These are phyloP conservation scores for Styphnolobium japonicum DNA, from an alignment of 306 rosid species.

Conservation along the genomic window DNA sequence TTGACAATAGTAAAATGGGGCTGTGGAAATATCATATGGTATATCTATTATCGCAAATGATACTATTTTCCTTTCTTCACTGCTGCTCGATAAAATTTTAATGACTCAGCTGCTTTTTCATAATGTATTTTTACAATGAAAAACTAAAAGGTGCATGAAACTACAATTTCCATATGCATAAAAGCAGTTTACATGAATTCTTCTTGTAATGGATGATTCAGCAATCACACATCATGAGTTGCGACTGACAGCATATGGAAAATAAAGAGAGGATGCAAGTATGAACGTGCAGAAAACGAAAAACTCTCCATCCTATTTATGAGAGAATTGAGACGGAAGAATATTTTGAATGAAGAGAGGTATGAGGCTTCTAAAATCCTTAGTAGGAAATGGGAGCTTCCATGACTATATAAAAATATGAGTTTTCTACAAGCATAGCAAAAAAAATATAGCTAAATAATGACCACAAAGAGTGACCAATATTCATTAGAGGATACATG, in stretches of 20 bases:
- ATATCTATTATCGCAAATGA: conserved; percentile 9
- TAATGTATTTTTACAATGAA: neutral
- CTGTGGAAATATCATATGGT: neutral
- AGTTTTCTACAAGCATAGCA: neutral
- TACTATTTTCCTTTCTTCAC: neutral
- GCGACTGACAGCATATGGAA: neutral
- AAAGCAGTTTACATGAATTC: neutral
- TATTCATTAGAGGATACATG: neutral
- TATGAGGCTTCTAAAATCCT: neutral
- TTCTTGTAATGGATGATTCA: neutral
- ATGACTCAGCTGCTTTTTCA: neutral
- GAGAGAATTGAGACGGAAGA: neutral
- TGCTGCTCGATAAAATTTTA: neutral
- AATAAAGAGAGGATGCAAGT: neutral
- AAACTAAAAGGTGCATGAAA: neutral
- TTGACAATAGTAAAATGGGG: neutral
- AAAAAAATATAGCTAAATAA: neutral
- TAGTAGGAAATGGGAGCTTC: neutral
- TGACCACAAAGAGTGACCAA: neutral
- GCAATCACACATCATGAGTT: neutral
- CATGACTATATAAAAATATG: neutral
- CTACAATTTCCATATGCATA: neutral
- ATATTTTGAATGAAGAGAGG: neutral
- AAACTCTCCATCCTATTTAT: neutral
- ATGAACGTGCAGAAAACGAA: too few species aligned